Base-by-base conservation (phyloP, 2,329 filamentous ascomycete genomes). In the Pleurostoma richardsiae region DNA sequence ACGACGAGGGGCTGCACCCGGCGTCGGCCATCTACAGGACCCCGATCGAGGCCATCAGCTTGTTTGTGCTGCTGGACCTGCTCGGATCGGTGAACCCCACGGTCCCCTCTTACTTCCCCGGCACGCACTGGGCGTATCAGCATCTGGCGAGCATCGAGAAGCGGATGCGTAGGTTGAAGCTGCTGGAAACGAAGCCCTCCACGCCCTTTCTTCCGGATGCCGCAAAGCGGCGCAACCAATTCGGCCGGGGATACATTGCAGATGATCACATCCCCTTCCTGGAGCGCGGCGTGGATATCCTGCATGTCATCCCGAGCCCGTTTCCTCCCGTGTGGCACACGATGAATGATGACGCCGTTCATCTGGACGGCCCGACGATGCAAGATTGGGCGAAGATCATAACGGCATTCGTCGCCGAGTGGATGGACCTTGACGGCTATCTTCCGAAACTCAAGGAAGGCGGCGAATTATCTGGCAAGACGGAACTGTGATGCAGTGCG, bases 181-280 rank as follows among this genome's bases (percentile, higher is more conserved):
- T 77, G 28, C 76, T 89, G 52, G 56, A 63, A 38, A 73, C 67
- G 49, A 64, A 68, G 49, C 60, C 77, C 0, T 52, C 56, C n/a
- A 56, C 60, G 39, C 62, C 66, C 1, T 96, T 95, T 61, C 70
- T 96, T 4, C 69, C 76, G 5, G 85, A 95, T 39, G 61, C 69
- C 2, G 69, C 73, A 26, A 88, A 84, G 63, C 62, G 60, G 28
- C 52, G 64, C 1, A 59, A 71, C 42, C 64, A 69, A 31, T 77
- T 88, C 57, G 66, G 52, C 39, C 62, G 60, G 45, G 74, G 63
- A 41, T 82, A 66, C 49, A 80, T 96, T 7, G 76, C 83, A 52
- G 94, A 99, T 61, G 94, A 99, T 59, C 94, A 99, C 63, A 65
- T 96, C 4, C 94, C 94, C 1, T 99, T 99, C 58, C 82, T 97